Percentiles rank a stretch among this genome's conserved stretches.
Evolutionary conservation across 192 early-diverging fungal genomes (phyloP).

Genomic region (Helicostylum pulchrum): DNA sequence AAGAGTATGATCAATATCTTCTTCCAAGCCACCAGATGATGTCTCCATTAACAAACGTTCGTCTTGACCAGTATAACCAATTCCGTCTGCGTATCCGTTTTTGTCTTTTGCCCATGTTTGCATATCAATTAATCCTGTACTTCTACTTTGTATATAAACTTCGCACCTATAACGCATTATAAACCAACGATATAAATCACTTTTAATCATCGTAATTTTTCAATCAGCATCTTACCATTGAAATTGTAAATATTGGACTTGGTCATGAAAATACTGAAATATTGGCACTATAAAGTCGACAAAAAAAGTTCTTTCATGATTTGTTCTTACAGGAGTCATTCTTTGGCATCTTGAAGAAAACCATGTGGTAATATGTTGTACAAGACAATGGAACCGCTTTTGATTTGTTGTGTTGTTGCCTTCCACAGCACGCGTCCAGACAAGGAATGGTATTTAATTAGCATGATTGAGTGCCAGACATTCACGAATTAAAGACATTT

Average conservation of each 20-base stretch:
- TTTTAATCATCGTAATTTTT: constrained; percentile 7
- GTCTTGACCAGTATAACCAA: constrained; percentile 14
- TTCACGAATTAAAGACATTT: constrained; percentile 10
- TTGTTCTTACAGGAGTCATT: no score
- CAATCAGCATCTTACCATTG: constrained; percentile 14
- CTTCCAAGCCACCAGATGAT: constrained; percentile 7
- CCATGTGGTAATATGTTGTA: no score
- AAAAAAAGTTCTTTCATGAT: no score
- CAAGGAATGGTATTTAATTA: no score
- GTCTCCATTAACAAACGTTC: constrained; percentile 12
- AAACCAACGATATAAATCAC: constrained; percentile 2
- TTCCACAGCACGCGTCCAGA: no score
- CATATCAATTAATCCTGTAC: constrained; percentile 10
- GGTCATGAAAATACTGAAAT: no score
- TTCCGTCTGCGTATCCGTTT: constrained; percentile 5
- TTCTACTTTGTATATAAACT: constrained; percentile 6
- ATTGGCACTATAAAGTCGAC: no score
- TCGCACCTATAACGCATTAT: constrained; percentile 6
- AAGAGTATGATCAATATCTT: constrained; percentile 17
- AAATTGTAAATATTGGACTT: constrained; percentile 8
- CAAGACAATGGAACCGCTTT: no score
- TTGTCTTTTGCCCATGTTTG: constrained; percentile 15
- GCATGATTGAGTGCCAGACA: constrained; percentile 11
- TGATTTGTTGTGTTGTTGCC: no score
- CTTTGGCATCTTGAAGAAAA: no score